Conservation (phyloP, 768 basidiomycete species). For the Rhizopogon vinicolor region DNA sequence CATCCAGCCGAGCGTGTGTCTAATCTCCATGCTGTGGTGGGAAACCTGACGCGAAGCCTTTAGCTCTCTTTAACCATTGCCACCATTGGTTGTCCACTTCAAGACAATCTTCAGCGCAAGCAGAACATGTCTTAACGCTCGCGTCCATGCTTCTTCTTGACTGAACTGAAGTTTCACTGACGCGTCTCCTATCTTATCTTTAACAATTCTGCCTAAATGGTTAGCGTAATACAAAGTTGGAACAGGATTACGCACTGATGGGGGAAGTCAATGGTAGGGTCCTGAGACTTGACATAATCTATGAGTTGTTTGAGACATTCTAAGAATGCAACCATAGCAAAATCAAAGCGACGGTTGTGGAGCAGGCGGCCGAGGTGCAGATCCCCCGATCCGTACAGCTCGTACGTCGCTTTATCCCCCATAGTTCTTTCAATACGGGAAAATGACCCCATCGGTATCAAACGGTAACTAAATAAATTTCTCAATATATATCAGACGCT, state of each 20-base stretch:
- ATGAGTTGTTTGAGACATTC: slow-evolving; percentile 92
- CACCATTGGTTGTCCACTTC: slow-evolving; percentile 81
- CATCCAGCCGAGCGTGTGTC: neutral
- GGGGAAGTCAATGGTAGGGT: slow-evolving; percentile 70
- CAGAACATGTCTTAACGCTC: slow-evolving; percentile 86
- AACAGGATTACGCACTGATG: slow-evolving; percentile 64
- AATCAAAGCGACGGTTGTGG: slow-evolving; percentile 94
- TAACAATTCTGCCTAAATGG: slow-evolving; percentile 57
- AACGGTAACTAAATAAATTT: slow-evolving; percentile 59
- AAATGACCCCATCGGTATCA: slow-evolving; percentile 93
- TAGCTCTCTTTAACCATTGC: slow-evolving; percentile 45
- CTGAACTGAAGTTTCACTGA: slow-evolving; percentile 93
- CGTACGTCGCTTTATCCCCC: slow-evolving; percentile 82
- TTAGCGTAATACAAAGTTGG: neutral
- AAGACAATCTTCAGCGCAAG: slow-evolving; percentile 84
- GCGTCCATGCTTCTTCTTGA: slow-evolving; percentile 95
- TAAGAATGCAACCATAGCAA: slow-evolving; percentile 93
- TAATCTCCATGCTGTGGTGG: neutral
- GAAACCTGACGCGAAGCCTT: neutral
- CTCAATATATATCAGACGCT: slow-evolving; percentile 4
- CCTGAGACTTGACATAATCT: slow-evolving; percentile 77
- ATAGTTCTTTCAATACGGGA: slow-evolving; percentile 83
- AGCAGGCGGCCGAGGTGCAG: slow-evolving; percentile 82
- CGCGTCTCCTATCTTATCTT: slow-evolving; percentile 94
- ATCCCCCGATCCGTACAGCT: slow-evolving; percentile 94